Percentiles rank a stretch among this genome's conserved stretches.
phyloP scores from a whole-genome alignment of 441 rosid genomes.

The Arabidopsis lyrata region DNA sequence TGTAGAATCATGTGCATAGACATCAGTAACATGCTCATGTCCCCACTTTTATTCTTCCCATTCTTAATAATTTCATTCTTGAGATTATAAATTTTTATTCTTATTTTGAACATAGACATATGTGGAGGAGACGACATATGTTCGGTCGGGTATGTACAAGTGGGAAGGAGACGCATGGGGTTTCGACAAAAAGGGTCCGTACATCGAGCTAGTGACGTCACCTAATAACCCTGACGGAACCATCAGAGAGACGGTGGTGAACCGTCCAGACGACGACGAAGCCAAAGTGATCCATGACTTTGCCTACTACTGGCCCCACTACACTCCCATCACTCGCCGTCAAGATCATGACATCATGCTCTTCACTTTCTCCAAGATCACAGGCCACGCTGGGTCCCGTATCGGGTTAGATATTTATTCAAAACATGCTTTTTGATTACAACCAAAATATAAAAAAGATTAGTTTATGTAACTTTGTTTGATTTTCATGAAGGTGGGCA shows the following conservation, averaged over 20 bases:
- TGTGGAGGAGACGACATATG: conserved; percentile 56
- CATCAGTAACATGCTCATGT: conserved; percentile 67
- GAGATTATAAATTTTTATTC: not conserved
- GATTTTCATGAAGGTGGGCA: conserved; percentile 68
- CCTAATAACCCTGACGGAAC: conserved; percentile 95
- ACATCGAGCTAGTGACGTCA: conserved; percentile 72
- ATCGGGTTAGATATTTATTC: conserved; percentile 64
- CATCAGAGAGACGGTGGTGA: conserved; percentile 51
- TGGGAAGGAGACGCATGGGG: conserved; percentile 86
- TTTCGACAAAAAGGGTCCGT: conserved; percentile 64
- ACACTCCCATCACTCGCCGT: conserved; percentile 64
- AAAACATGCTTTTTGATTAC: not conserved
- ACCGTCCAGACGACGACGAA: conserved; percentile 46
- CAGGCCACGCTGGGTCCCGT: conserved; percentile 94
- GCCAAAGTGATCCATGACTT: conserved; percentile 79
- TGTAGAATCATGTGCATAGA: conserved; percentile 46
- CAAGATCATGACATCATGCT: conserved; percentile 82
- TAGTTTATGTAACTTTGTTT: conserved; percentile 4
- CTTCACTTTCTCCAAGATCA: conserved; percentile 87
- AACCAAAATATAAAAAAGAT: not conserved
- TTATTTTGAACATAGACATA: conserved; percentile 57
- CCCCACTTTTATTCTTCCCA: conserved; percentile 39
- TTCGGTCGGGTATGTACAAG: conserved; percentile 68
- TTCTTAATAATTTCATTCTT: conserved; percentile 21
- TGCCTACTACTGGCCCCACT: conserved; percentile 94